Conservation (phyloP, 169 alveolate genomes). For the Plasmodium coatneyi region DNA sequence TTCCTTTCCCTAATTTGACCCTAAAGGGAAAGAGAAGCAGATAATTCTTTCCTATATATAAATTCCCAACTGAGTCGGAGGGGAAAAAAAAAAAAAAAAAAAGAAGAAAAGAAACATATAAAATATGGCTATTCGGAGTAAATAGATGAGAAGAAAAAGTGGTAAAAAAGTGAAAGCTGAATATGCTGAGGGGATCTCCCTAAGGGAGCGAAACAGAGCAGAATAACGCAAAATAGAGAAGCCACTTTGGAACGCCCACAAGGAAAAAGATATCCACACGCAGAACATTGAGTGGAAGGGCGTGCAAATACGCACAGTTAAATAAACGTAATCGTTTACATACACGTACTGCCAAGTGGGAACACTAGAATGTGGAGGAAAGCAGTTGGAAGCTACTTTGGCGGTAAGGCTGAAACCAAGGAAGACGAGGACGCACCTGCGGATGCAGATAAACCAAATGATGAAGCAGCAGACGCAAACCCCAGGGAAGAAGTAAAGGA, state of each 20-base stretch:
- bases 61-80: neutral
- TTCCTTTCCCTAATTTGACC: neutral
- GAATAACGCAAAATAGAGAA: neutral
- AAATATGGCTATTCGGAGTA: neutral
- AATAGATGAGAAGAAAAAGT: neutral
- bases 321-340: neutral
- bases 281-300: neutral
- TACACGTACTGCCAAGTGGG: neutral
- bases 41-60: neutral
- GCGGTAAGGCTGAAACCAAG: neutral
- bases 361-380: slow-evolving; percentile 9
- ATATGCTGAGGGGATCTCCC: neutral
- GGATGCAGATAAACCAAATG: neutral
- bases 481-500: neutral
- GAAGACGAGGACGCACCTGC: neutral
- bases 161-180: neutral
- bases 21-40: neutral
- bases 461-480: neutral
- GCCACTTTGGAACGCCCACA: neutral
- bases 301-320: neutral
- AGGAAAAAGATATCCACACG: neutral
- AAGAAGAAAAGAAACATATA: neutral
- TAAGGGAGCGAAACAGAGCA: neutral
- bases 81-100: slow-evolving; percentile 6
- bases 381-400: slow-evolving; percentile 44